Conservation (phyloP, 2,329 filamentous ascomycete genomes). For the Fusarium graminum region DNA sequence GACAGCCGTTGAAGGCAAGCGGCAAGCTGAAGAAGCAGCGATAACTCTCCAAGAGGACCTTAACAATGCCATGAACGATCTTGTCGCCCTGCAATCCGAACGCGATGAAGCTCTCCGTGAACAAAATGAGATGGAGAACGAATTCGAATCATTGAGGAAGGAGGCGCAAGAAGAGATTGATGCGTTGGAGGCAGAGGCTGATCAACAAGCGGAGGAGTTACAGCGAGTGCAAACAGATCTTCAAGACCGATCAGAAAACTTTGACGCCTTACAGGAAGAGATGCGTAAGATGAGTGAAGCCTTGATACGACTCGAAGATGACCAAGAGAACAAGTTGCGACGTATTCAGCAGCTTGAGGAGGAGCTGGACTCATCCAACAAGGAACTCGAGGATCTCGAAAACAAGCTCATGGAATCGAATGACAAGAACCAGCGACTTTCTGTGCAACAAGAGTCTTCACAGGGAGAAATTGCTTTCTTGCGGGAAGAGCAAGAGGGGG, state of each 20-base stretch:
- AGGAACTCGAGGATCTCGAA: constrained; percentile 88
- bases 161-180: constrained; percentile 77
- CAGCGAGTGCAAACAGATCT: constrained; percentile 78
- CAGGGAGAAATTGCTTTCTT: constrained; percentile 95
- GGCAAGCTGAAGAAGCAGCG: constrained; percentile 69
- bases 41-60: constrained; percentile 83
- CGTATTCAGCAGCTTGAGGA: constrained; percentile 86
- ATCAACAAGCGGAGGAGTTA: constrained; percentile 78
- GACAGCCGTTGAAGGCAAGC: constrained; percentile 73
- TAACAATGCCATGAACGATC: constrained; percentile 81
- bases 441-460: constrained; percentile 91
- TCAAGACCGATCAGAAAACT: constrained; percentile 84
- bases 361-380: constrained; percentile 85
- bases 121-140: constrained; percentile 68
- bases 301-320: constrained; percentile 88
- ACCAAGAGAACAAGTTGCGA: constrained; percentile 81
- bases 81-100: constrained; percentile 83
- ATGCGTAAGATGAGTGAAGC: constrained; percentile 93
- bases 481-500: constrained; percentile 93
- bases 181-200: constrained; percentile 76
- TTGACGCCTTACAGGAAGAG: constrained; percentile 90
- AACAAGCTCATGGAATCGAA: constrained; percentile 86
- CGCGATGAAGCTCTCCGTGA: constrained; percentile 85
- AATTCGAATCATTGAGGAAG: constrained; percentile 71
- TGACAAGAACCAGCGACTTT: constrained; percentile 86